Conservation (phyloP, 2,329 filamentous ascomycete genomes). For the Colletotrichum ledebouriae region DNA sequence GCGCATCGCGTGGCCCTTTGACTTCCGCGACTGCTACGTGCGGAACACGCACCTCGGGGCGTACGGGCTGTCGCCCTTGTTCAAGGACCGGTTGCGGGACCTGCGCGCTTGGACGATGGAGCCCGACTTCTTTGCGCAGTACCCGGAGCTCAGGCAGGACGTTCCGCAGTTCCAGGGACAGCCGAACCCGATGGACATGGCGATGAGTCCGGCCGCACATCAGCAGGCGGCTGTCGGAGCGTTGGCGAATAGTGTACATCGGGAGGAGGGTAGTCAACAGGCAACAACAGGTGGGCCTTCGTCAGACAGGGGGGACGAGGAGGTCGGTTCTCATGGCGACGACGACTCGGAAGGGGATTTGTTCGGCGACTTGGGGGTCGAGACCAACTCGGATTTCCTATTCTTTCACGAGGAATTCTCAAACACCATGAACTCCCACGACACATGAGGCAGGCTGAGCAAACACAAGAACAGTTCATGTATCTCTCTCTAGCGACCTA, state of each 20-base stretch:
- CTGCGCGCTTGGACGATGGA: conserved; percentile 49
- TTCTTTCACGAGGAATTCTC: not conserved
- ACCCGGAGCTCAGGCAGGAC: conserved; percentile 50
- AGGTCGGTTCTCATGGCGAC: too few species aligned
- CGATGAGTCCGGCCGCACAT: not conserved
- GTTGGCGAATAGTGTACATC: not conserved
- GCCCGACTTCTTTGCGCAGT: conserved; percentile 46
- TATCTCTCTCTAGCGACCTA: not conserved
- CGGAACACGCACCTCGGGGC: conserved; percentile 44
- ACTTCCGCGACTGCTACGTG: conserved; percentile 47
- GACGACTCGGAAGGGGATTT: not conserved
- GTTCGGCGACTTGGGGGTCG: not conserved
- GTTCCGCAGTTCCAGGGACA: conserved; percentile 43
- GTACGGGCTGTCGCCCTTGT: conserved; percentile 45
- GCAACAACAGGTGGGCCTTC: too few species aligned
- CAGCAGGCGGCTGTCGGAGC: accelerated
- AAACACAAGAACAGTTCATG: conserved; percentile 13
- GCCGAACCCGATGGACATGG: not conserved
- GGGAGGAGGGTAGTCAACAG: too few species aligned
- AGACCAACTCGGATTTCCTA: not conserved
- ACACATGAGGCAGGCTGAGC: not conserved
- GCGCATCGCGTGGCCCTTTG: conserved; percentile 45
- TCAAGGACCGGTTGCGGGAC: conserved; percentile 46
- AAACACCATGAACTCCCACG: not conserved
- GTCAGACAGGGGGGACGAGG: not conserved